Conservation (phyloP, 1,139 yeast species). For the Saccharomyces pastorianus region DNA sequence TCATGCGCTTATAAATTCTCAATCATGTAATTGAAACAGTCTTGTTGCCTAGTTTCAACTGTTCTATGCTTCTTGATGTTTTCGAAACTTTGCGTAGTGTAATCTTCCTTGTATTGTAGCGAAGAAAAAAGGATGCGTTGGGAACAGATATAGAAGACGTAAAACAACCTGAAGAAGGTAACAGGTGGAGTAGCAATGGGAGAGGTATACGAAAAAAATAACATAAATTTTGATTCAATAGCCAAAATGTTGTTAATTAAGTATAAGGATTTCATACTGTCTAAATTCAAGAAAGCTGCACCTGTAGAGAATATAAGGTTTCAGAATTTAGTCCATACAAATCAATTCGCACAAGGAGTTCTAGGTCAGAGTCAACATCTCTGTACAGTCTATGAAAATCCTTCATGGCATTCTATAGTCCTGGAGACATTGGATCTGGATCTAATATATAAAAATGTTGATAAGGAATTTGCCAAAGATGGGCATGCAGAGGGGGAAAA, state of each 20-base stretch:
- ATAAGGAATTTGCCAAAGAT: constrained; percentile 18
- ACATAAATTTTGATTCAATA: constrained; percentile 2
- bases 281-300: constrained; percentile 8
- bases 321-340: constrained; percentile 5
- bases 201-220: neutral
- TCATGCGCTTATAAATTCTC: neutral
- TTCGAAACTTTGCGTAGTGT: neutral
- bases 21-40: neutral
- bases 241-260: constrained; percentile 21
- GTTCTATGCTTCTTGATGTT: neutral
- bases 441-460: constrained; percentile 34
- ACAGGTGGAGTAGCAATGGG: neutral
- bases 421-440: constrained; percentile 34
- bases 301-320: neutral
- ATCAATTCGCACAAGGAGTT: constrained; percentile 22
- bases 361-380: constrained; percentile 15
- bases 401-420: constrained; percentile 30
- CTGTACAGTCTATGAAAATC: constrained; percentile 26
- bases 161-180: neutral
- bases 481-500: constrained; percentile 31
- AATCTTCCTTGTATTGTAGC: neutral
- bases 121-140: neutral
- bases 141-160: neutral
- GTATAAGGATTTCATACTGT: constrained; percentile 19
- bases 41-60: neutral